Conservation (phyloP, 2,329 filamentous ascomycete species). For the Bipolaris oryzae region DNA sequence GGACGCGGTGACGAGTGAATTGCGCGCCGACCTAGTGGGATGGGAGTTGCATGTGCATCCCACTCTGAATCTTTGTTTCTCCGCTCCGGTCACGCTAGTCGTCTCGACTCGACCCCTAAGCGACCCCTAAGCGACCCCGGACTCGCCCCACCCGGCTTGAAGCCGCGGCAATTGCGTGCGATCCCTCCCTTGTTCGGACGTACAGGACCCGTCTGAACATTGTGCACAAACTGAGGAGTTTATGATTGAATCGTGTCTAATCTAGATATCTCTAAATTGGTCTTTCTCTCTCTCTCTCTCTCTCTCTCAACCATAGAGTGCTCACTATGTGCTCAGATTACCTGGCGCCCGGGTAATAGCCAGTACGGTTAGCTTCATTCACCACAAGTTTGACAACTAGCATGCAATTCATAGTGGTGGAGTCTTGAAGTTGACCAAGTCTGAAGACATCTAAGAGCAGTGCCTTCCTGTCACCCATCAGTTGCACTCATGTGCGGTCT, state of each 20-base stretch:
- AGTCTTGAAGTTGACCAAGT: background rate
- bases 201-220: background rate
- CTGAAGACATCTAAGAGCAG: background rate
- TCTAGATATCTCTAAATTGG: background rate
- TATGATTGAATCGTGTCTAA: background rate
- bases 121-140: slow-evolving; percentile 1
- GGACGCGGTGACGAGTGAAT: slow-evolving; percentile 29
- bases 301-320: background rate
- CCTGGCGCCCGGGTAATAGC: background rate
- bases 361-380: background rate
- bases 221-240: background rate
- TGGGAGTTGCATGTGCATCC: slow-evolving; percentile 20
- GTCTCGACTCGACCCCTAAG: background rate
- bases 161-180: background rate
- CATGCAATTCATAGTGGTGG: background rate
- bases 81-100: slow-evolving; percentile 19
- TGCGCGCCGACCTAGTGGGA: slow-evolving; percentile 28
- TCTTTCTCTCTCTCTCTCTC: too few relatives aligned
- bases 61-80: slow-evolving; percentile 16
- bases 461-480: background rate
- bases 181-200: background rate
- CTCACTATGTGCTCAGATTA: background rate
- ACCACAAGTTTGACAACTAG: background rate
- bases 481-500: background rate
- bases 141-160: slow-evolving; percentile 5